A percentile compares a stretch with the other conserved stretches of the same genome.
These are phyloP conservation scores for Termitomyces sp. DNA, from an alignment of 768 basidiomycete species.

Conservation along the genomic window DNA sequence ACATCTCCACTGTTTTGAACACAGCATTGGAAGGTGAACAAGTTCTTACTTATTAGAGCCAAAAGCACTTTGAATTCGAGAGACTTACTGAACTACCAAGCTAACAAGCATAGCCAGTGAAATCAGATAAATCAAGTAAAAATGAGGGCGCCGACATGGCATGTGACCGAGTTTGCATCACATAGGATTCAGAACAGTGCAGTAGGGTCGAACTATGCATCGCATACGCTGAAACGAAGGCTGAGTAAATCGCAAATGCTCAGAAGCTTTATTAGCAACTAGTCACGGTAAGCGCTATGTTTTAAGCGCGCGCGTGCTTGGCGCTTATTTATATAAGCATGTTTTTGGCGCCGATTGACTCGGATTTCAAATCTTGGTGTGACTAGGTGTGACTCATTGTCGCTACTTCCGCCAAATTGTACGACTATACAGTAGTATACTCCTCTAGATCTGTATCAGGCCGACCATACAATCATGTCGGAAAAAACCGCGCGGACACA, in stretches of 20 bases:
- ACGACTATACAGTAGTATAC: too few relatives aligned
- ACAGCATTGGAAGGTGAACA: neutral
- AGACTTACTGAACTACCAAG: neutral
- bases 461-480: slow-evolving; percentile 27
- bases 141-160: neutral
- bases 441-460: too few relatives aligned
- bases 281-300: too few relatives aligned
- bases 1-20: neutral
- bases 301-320: neutral
- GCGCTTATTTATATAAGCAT: too few relatives aligned
- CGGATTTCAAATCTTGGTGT: too few relatives aligned
- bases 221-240: neutral
- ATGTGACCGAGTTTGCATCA: neutral
- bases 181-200: neutral
- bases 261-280: neutral
- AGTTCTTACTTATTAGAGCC: too few relatives aligned
- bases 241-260: neutral
- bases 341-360: too few relatives aligned
- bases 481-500: slow-evolving; percentile 49
- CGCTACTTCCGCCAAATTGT: too few relatives aligned
- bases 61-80: neutral
- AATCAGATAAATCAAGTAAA: neutral
- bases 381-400: too few relatives aligned
- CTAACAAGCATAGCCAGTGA: neutral
- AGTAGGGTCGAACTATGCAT: neutral